A percentile compares a stretch with the other conserved stretches of the same genome.
Evolutionary conservation across 495 filamentous ascomycete genomes (phyloP).

Genomic region (Extremus antarcticus): DNA sequence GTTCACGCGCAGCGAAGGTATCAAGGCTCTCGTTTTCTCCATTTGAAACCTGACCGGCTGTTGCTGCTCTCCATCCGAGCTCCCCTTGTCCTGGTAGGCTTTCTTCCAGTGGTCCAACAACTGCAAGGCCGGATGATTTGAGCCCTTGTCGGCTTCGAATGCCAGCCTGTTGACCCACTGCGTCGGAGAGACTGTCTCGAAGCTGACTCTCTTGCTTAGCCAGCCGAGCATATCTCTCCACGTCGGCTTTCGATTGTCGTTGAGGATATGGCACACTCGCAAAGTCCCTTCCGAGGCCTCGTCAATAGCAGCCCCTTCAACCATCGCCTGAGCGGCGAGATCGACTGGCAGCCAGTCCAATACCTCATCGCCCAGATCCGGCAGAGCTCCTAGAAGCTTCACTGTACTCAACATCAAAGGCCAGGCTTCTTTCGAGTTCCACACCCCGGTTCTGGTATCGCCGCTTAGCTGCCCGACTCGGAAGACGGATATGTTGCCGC

Average conservation of each 20-base stretch:
- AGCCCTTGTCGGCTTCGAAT: conserved; percentile 15
- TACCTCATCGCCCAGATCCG: conserved; percentile 37
- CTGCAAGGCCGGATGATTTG: conserved; percentile 31
- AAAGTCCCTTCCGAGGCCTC: background rate
- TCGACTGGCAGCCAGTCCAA: conserved; percentile 51
- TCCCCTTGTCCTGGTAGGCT: conserved; percentile 22
- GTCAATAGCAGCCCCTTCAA: conserved; percentile 34
- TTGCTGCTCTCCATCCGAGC: conserved; percentile 2
- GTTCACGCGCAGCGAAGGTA: conserved; percentile 28
- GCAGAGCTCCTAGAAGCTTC: conserved; percentile 39
- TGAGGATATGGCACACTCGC: conserved; percentile 41
- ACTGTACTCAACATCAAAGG: conserved; percentile 46
- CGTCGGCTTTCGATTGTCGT: conserved; percentile 29
- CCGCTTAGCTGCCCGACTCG: conserved; percentile 51
- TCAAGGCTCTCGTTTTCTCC: conserved; percentile 23
- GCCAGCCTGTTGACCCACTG: conserved; percentile 38
- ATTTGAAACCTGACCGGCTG: conserved; percentile 27
- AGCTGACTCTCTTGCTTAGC: conserved; percentile 25
- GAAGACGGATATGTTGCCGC: conserved; percentile 31
- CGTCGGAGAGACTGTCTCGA: conserved; percentile 31
- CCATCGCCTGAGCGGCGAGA: conserved; percentile 40
- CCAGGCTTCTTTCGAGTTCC: conserved; percentile 55
- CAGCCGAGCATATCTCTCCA: conserved; percentile 40
- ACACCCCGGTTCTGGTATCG: conserved; percentile 43
- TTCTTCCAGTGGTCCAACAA: conserved; percentile 40